Base-by-base conservation (phyloP, 2,329 filamentous ascomycete genomes). In the Niveomyces coronatus region DNA sequence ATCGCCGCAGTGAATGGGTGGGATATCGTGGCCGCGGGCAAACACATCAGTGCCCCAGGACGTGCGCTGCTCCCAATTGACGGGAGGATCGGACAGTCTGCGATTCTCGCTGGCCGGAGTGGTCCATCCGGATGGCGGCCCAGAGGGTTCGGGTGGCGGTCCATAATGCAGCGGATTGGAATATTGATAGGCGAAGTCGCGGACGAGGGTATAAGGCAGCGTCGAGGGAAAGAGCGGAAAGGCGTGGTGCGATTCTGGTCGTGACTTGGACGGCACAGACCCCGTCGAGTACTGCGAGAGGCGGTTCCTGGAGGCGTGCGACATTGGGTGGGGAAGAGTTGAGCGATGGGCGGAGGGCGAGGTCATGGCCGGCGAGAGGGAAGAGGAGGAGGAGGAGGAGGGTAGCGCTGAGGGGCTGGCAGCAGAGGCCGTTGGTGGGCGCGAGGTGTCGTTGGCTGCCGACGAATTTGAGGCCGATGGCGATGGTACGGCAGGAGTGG, bases 161-260 rank as follows among this genome's bases (percentile, higher is more conserved):
- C 91, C 91, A 68, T 94, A 94, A 65, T 96, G 91, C 60, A 95
- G 71, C 30, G 85, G 87, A 58, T 96, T 85, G 39, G 73, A 71
- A 18, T 74, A 57, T 22, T 85, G 78, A 57, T 96, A 98, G 49
- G 91, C 91, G 63, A 96, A 98, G 68, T 98, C 91, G 53, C 91
- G 82, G 47, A 98, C 88, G 31, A 85, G 70, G n/a, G 87, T 79
- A 58, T 95, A 95, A 6, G 84, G 62, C 14, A 95, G 74, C 55
- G 79, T 94, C 42, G 87, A 91, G 51, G 86, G 82, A 60, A 86
- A 91, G 51, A 82, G 68, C 13, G 86, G 83, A 53, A 91, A 89
- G 45, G 85, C 71, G 53, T 83, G n/a, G n/a, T n/a, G 75, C n/a
- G 86, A 94, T 40, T 72, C 71, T 15, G 87, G 85, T 44, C 86